phyloP scores from a whole-genome alignment of 805 yeast genomes.

The Candida qinlingensis region DNA sequence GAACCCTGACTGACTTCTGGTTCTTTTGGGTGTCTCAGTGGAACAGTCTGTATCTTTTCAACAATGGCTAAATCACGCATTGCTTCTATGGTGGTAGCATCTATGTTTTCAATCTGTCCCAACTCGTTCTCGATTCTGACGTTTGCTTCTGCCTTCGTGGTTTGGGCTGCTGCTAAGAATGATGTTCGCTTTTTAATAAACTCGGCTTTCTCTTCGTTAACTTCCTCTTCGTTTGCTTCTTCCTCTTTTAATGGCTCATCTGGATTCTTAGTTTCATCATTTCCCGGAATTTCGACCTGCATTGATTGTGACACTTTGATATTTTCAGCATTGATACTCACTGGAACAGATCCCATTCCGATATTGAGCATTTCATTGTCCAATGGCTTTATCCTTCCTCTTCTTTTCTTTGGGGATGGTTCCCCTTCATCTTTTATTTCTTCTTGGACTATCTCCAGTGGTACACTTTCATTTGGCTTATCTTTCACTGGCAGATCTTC shows the following conservation, averaged over 20 bases:
- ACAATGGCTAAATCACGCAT: slow-evolving; percentile 32
- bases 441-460: neutral
- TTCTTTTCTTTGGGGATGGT: slow-evolving; percentile 9
- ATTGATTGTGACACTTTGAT: neutral
- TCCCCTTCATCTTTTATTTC: neutral
- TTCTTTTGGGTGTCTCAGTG: neutral
- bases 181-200: slow-evolving; percentile 6
- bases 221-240: neutral
- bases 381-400: slow-evolving; percentile 6
- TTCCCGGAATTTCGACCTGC: neutral
- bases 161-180: slow-evolving; percentile 14
- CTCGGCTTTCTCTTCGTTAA: neutral
- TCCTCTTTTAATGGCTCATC: neutral
- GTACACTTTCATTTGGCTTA: too few relatives aligned
- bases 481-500: neutral
- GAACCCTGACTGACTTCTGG: neutral
- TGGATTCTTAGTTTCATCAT: neutral
- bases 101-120: slow-evolving; percentile 10
- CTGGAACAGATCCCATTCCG: neutral
- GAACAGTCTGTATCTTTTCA: slow-evolving; percentile 23
- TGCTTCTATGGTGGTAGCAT: slow-evolving; percentile 24
- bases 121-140: slow-evolving; percentile 16
- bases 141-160: slow-evolving; percentile 19
- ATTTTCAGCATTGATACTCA: neutral
- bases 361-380: neutral